These are phyloP conservation scores for Helianthus tuberosus DNA, from an alignment of 129 eudicot genomes.

Conservation along the genomic window DNA sequence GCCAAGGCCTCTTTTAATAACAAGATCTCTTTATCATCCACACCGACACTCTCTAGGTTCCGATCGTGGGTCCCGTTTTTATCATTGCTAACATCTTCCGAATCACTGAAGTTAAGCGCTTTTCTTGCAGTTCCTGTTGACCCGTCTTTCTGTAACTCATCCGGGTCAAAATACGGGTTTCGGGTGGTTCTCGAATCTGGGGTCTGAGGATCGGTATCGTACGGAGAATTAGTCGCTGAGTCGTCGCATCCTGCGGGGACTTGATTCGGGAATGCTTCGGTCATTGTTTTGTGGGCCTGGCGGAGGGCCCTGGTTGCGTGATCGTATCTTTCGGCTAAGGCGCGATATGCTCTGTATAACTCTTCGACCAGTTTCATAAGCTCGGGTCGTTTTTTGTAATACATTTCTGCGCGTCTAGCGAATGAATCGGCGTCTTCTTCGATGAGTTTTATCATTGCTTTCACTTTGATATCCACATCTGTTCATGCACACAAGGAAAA, in stretches of 20 bases:
- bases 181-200: conserved; percentile 52
- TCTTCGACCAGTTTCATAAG: conserved; percentile 94
- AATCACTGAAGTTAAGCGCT: conserved; percentile 63
- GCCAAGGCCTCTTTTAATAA: conserved; percentile 67
- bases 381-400: conserved; percentile 91
- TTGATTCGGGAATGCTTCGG: conserved; percentile 90
- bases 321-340: conserved; percentile 93
- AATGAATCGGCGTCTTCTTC: conserved; percentile 96
- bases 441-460: conserved; percentile 88
- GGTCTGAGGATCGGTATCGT: conserved; percentile 57
- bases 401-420: conserved; percentile 96
- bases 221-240: conserved; percentile 44
- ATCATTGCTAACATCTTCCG: conserved; percentile 33
- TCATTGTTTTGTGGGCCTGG: conserved; percentile 89
- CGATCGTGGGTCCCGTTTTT: conserved; percentile 17
- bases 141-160: conserved; percentile 53
- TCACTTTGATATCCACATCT: conserved; percentile 87
- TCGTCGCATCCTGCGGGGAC: conserved; percentile 62
- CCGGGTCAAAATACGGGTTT: conserved; percentile 34
- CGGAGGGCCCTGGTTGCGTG: conserved; percentile 97
- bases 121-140: conserved; percentile 58
- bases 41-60: conserved; percentile 27
- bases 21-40: conserved; percentile 57
- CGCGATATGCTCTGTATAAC: conserved; percentile 88
- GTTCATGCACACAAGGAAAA: conserved; percentile 10